phyloP scores from a whole-genome alignment of 1,284 basidiomycete genomes.

The Tilletia caries region DNA sequence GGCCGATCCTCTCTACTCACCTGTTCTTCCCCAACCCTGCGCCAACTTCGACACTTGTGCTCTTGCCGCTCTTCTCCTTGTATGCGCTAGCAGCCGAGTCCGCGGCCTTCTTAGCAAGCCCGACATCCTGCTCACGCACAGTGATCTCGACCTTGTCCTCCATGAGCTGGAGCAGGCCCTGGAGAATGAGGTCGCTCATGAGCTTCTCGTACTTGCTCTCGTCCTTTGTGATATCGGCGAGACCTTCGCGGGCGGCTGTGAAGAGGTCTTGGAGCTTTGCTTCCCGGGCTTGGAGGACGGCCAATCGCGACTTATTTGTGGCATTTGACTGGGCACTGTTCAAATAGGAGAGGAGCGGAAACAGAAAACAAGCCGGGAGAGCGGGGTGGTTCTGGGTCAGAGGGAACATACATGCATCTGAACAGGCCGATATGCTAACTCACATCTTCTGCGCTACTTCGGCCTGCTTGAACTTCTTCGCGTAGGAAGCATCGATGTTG shows the following conservation, averaged over 20 bases:
- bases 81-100: constrained; percentile 66
- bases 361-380: neutral
- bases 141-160: constrained; percentile 45
- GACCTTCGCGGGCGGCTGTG: constrained; percentile 66
- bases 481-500: constrained; percentile 46
- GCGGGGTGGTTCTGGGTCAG: neutral
- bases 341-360: neutral
- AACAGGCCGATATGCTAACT: constrained; percentile 14
- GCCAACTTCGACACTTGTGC: constrained; percentile 65
- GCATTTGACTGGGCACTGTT: constrained; percentile 88
- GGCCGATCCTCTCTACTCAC: constrained; percentile 57
- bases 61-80: constrained; percentile 71
- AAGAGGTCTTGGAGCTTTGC: constrained; percentile 90
- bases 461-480: constrained; percentile 52
- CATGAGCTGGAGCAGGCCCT: constrained; percentile 57
- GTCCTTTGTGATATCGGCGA: constrained; percentile 68
- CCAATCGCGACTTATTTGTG: constrained; percentile 88
- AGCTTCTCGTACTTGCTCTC: constrained; percentile 64
- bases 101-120: constrained; percentile 27
- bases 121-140: constrained; percentile 41
- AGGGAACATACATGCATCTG: too few relatives aligned
- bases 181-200: constrained; percentile 74
- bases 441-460: constrained; percentile 50
- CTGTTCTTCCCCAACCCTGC: constrained; percentile 69
- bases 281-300: constrained; percentile 84